Conservation (phyloP, 202 grass and related monocot species). For the Thinopyrum obtusiflorum region DNA sequence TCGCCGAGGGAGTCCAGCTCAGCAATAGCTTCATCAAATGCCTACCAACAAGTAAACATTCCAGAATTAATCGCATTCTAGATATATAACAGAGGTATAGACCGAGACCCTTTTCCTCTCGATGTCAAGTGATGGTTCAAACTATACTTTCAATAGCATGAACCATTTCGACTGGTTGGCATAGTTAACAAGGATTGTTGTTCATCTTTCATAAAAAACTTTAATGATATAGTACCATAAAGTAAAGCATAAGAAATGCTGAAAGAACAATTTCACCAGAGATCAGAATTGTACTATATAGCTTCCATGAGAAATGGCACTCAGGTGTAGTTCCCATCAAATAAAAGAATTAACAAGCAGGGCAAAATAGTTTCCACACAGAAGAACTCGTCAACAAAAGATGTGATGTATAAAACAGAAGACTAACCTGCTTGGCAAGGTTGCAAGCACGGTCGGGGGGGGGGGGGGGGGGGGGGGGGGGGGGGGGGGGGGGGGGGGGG, state of each 20-base stretch:
- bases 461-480: too few species aligned
- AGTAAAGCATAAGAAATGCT: not conserved
- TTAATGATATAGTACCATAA: not conserved
- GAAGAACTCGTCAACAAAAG: not conserved
- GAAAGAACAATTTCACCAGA: not conserved
- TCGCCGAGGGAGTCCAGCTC: constrained; percentile 72
- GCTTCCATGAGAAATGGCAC: not conserved
- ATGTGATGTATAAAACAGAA: not conserved
- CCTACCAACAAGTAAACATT: constrained; percentile 24
- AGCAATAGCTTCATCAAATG: constrained; percentile 76
- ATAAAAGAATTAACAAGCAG: not conserved
- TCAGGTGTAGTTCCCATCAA: not conserved
- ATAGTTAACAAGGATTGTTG: not conserved
- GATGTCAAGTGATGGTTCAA: not conserved
- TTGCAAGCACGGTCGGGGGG: constrained; percentile 54
- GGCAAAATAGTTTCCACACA: not conserved
- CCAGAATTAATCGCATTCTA: not conserved
- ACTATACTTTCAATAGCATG: not conserved
- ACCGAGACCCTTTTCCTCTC: not conserved
- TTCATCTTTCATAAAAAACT: not conserved
- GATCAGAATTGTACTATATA: not conserved
- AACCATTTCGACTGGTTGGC: not conserved
- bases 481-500: too few species aligned
- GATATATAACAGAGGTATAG: not conserved
- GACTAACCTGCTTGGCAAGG: constrained; percentile 59